phyloP scores from a whole-genome alignment of 106 monocot species.

The Gastrodia elata region DNA sequence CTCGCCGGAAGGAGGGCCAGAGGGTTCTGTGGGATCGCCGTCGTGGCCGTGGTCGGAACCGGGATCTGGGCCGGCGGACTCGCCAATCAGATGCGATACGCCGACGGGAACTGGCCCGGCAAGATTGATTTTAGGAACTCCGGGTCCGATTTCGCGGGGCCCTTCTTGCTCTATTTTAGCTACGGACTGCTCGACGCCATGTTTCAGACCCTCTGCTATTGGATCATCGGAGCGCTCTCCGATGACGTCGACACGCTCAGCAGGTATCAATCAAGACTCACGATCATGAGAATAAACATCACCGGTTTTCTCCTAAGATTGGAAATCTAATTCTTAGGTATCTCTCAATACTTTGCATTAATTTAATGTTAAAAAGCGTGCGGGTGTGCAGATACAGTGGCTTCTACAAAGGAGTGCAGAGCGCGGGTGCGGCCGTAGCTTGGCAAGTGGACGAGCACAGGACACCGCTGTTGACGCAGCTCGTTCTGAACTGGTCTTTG shows the following conservation, averaged over 20 bases:
- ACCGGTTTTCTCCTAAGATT: no score
- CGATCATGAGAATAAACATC: no score
- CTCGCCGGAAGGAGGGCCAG: slow-evolving; percentile 48
- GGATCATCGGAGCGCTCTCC: background rate
- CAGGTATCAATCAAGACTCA: background rate
- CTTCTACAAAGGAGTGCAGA: slow-evolving; percentile 66
- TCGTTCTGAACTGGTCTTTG: slow-evolving; percentile 67
- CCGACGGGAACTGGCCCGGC: slow-evolving; percentile 27
- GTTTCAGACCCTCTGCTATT: slow-evolving; percentile 53
- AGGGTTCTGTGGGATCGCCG: slow-evolving; percentile 52
- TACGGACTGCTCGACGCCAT: slow-evolving; percentile 86
- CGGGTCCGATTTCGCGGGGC: slow-evolving; percentile 51
- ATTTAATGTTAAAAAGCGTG: no score
- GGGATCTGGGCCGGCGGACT: slow-evolving; percentile 85
- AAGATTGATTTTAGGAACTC: slow-evolving; percentile 68
- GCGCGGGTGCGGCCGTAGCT: slow-evolving; percentile 46
- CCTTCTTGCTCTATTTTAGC: slow-evolving; percentile 74
- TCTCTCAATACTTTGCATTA: no score
- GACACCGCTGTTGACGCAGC: slow-evolving; percentile 45
- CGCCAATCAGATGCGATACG: slow-evolving; percentile 64
- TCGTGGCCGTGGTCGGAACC: slow-evolving; percentile 53
- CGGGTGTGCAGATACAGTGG: slow-evolving; percentile 39
- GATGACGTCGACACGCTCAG: slow-evolving; percentile 2
- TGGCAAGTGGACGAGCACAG: slow-evolving; percentile 49
- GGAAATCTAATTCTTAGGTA: no score